Evolutionary conservation across 176 grass and related monocot species (phyloP).

Genomic region (Zoysia japonica): DNA sequence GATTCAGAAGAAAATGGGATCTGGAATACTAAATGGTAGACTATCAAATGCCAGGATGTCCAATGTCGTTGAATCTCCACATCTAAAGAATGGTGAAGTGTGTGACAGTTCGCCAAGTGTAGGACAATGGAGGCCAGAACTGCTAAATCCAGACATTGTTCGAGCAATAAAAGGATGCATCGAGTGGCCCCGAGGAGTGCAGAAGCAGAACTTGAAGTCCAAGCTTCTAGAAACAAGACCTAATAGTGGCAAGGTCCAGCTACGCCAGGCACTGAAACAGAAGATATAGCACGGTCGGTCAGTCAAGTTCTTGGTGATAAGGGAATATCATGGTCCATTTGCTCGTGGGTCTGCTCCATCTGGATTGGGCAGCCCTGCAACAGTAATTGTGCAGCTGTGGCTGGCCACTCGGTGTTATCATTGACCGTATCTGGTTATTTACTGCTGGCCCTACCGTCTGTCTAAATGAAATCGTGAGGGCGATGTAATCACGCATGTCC

Average conservation of each 20-base stretch:
- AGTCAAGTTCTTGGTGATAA: background rate
- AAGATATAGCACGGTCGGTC: slow-evolving; percentile 49
- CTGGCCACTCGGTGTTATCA: background rate
- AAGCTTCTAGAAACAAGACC: slow-evolving; percentile 60
- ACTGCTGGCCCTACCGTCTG: background rate
- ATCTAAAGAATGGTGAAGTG: slow-evolving; percentile 45
- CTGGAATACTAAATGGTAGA: slow-evolving; percentile 1
- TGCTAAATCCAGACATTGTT: slow-evolving; percentile 49
- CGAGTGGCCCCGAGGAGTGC: slow-evolving; percentile 55
- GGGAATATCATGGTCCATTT: background rate
- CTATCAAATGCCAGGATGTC: slow-evolving; percentile 49
- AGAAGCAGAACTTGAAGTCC: slow-evolving; percentile 69
- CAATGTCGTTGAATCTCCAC: slow-evolving; percentile 37
- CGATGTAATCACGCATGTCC: slow-evolving; percentile 15
- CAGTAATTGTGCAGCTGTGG: slow-evolving; percentile 11
- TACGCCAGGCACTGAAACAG: slow-evolving; percentile 65
- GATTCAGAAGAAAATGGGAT: slow-evolving; percentile 45
- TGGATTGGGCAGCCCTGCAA: slow-evolving; percentile 3
- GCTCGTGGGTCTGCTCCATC: slow-evolving; percentile 3
- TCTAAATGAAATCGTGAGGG: slow-evolving; percentile 17
- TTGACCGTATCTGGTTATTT: background rate
- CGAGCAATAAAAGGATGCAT: slow-evolving; percentile 52
- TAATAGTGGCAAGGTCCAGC: slow-evolving; percentile 56
- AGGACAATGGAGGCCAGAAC: slow-evolving; percentile 57
- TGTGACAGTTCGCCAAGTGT: slow-evolving; percentile 45